Evolutionary conservation across 345 rosid species (phyloP).

Genomic region (Arabis hirsuta): DNA sequence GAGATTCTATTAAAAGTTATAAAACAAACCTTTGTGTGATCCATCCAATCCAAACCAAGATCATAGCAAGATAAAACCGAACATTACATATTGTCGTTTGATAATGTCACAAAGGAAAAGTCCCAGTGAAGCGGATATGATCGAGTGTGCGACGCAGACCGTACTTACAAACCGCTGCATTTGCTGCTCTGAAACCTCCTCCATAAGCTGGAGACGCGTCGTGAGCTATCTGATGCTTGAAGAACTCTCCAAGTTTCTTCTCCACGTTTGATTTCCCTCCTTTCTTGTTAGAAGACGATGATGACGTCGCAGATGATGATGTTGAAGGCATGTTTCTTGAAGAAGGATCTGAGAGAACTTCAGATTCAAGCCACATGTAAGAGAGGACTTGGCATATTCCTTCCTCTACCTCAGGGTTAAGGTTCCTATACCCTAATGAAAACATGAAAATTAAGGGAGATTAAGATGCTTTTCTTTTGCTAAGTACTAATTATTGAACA

Average conservation of each 20-base stretch:
- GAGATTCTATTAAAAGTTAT: conserved; percentile 32
- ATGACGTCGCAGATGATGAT: conserved; percentile 52
- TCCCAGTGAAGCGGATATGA: conserved; percentile 67
- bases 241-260: conserved; percentile 84
- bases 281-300: conserved; percentile 63
- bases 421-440: conserved; percentile 67
- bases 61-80: background rate
- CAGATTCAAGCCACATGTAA: conserved; percentile 95
- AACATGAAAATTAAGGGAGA: background rate
- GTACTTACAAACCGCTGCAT: conserved; percentile 77
- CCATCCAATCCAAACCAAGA: conserved; percentile 33
- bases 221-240: conserved; percentile 80
- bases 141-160: conserved; percentile 75
- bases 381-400: conserved; percentile 96
- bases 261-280: conserved; percentile 71
- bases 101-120: conserved; percentile 62
- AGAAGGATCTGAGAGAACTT: conserved; percentile 65
- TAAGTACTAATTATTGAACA: background rate
- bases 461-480: conserved; percentile 11
- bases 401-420: conserved; percentile 90
- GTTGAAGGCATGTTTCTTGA: conserved; percentile 58
- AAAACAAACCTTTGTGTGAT: conserved; percentile 28
- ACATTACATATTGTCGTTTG: conserved; percentile 7
- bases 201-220: conserved; percentile 93
- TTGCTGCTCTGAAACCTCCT: conserved; percentile 85